Percentiles rank a stretch among this genome's conserved stretches.
Evolutionary conservation across 1,284 basidiomycete genomes (phyloP).

Genomic region (Ceratorhiza oryzae-sativae): DNA sequence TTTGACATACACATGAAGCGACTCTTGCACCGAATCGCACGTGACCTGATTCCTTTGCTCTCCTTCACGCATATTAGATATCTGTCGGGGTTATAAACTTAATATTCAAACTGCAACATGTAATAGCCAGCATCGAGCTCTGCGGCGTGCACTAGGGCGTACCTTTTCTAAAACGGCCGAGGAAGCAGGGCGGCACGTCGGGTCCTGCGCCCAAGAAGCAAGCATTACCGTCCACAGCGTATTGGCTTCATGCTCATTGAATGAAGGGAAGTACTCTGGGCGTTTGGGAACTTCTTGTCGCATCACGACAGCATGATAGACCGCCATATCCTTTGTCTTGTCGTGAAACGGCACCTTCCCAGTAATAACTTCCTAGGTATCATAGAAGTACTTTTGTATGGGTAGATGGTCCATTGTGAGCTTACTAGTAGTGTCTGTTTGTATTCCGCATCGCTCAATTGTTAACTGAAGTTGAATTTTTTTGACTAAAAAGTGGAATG

Average conservation of each 20-base stretch:
- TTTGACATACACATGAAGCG: no score
- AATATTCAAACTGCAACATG: no score
- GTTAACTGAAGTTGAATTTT: not conserved
- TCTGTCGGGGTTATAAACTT: no score
- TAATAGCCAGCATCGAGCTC: no score
- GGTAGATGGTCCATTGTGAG: no score
- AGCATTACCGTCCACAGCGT: not conserved
- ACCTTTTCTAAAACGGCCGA: no score
- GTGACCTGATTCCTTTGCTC: no score
- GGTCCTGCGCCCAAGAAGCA: not conserved
- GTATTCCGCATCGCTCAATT: not conserved
- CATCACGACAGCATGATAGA: not conserved
- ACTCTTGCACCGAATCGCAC: no score
- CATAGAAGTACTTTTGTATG: no score
- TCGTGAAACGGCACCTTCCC: not conserved
- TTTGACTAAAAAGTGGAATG: not conserved
- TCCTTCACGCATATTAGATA: no score
- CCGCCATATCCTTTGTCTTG: not conserved
- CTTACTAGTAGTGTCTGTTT: slow-evolving; percentile 18
- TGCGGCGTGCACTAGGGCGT: no score
- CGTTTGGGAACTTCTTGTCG: not conserved
- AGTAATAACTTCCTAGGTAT: not conserved
- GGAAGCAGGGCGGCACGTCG: not conserved
- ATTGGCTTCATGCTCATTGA: not conserved
- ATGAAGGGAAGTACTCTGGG: not conserved